Conservation (phyloP, 106 monocot genomes). For the Ottelia alismoides region DNA sequence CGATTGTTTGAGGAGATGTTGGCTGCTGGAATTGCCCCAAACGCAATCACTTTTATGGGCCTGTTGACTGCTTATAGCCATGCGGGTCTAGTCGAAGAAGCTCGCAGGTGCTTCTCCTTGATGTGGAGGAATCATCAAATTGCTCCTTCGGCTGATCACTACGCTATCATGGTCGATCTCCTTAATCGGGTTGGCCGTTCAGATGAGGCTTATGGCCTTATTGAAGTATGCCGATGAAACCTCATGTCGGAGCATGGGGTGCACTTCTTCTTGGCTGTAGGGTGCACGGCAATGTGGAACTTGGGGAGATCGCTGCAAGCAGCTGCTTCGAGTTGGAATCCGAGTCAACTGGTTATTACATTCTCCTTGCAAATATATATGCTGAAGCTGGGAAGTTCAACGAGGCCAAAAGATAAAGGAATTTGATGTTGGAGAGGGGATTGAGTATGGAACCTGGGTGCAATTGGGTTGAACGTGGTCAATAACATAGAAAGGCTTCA, state of each 20-base stretch:
- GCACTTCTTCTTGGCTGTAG: conserved; percentile 21
- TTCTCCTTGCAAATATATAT: conserved; percentile 47
- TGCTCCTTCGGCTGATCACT: conserved; percentile 43
- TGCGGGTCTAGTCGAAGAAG: conserved; percentile 43
- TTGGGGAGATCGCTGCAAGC: conserved; percentile 39
- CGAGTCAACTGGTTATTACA: conserved; percentile 32
- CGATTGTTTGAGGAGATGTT: conserved; percentile 39
- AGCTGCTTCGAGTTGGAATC: conserved; percentile 43
- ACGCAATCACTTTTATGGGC: conserved; percentile 48
- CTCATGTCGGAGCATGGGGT: conserved; percentile 29
- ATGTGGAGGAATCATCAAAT: conserved; percentile 25
- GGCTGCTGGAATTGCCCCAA: conserved; percentile 32
- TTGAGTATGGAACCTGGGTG: conserved; percentile 28
- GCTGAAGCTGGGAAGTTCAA: conserved; percentile 45
- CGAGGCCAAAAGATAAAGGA: conserved; percentile 38
- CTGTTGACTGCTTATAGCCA: conserved; percentile 73
- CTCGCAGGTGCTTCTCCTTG: conserved; percentile 25
- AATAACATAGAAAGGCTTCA: no score
- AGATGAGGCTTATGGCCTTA: conserved; percentile 32
- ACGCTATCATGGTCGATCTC: conserved; percentile 55
- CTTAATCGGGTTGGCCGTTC: conserved; percentile 32
- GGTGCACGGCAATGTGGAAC: conserved; percentile 38
- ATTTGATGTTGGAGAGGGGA: conserved; percentile 25
- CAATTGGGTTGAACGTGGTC: conserved; percentile 26
- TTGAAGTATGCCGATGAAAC: conserved; percentile 27